These are phyloP conservation scores for Gastrolobium bilobum DNA, from an alignment of 306 rosid species.

Conservation along the genomic window DNA sequence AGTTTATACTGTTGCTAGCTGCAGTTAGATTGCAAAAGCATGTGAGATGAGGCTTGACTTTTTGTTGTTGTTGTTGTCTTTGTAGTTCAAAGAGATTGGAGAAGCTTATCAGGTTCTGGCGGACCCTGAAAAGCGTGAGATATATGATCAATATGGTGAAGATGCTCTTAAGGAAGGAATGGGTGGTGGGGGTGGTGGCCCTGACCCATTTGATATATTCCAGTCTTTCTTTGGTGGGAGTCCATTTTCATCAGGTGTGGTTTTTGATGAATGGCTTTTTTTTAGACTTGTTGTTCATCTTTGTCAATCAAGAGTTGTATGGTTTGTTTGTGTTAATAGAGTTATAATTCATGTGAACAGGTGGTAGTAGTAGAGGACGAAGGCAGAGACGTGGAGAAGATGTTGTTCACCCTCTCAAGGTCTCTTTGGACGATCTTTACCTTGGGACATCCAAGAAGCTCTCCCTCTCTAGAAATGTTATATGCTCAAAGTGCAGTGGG, in stretches of 20 bases:
- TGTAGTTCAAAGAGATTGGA: slow-evolving; percentile 91
- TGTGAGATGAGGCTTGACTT: background rate
- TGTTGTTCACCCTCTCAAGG: slow-evolving; percentile 92
- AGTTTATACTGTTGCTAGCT: background rate
- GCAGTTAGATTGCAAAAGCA: background rate
- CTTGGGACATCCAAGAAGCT: slow-evolving; percentile 91
- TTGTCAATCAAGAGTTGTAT: background rate
- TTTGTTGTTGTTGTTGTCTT: background rate
- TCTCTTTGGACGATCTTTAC: slow-evolving; percentile 88
- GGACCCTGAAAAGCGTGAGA: slow-evolving; percentile 95
- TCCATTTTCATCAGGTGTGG: slow-evolving; percentile 71
- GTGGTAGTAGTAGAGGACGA: slow-evolving; percentile 90
- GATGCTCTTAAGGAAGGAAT: slow-evolving; percentile 99
- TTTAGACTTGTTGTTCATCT: background rate
- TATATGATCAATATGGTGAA: slow-evolving; percentile 93
- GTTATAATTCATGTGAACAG: slow-evolving; percentile 55
- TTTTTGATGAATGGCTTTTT: background rate
- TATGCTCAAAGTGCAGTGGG: slow-evolving; percentile 95
- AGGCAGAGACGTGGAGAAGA: slow-evolving; percentile 99
- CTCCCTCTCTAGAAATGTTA: slow-evolving; percentile 84
- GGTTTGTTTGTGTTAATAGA: background rate
- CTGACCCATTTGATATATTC: slow-evolving; percentile 95
- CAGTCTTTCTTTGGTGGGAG: slow-evolving; percentile 91
- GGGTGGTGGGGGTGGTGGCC: slow-evolving; percentile 95
- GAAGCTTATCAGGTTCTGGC: slow-evolving; percentile 95